These are phyloP conservation scores for Lachnellula occidentalis DNA, from an alignment of 2,329 filamentous ascomycete genomes.

Conservation along the genomic window DNA sequence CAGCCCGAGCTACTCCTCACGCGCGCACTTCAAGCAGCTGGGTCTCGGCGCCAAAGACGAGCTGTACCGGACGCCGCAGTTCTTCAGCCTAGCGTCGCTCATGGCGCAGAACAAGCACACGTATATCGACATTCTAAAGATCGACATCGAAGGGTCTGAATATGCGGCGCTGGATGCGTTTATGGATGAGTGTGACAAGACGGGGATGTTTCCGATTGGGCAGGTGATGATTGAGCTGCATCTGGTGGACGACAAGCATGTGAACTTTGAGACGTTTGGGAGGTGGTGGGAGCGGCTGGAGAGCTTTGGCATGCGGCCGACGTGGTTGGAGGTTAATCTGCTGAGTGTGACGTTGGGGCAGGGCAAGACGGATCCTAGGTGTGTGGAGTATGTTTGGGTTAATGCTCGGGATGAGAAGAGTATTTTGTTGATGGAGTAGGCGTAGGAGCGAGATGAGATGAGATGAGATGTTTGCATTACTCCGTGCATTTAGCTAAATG, in stretches of 20 bases:
- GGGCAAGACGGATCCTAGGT: conserved; percentile 24
- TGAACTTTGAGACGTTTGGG: conserved; percentile 22
- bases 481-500: too few relatives aligned
- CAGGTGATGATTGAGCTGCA: conserved; percentile 29
- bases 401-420: conserved; percentile 25
- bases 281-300: conserved; percentile 31
- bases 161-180: conserved; percentile 29
- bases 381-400: conserved; percentile 28
- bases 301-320: conserved; percentile 26
- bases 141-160: conserved; percentile 36
- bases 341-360: conserved; percentile 22
- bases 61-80: conserved; percentile 25
- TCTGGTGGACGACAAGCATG: conserved; percentile 20
- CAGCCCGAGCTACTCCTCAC: conserved; percentile 1
- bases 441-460: background rate
- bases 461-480: background rate
- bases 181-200: conserved; percentile 16
- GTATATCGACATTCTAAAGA: conserved; percentile 38
- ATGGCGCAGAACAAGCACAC: conserved; percentile 35
- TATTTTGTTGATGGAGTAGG: conserved; percentile 16
- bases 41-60: conserved; percentile 32
- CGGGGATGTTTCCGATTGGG: conserved; percentile 18
- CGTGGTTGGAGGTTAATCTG: conserved; percentile 28
- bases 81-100: conserved; percentile 34
- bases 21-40: conserved; percentile 33